Evolutionary conservation across 164 flowering plant genomes (phyloP).

Genomic region (Chimonanthus salicifolius): DNA sequence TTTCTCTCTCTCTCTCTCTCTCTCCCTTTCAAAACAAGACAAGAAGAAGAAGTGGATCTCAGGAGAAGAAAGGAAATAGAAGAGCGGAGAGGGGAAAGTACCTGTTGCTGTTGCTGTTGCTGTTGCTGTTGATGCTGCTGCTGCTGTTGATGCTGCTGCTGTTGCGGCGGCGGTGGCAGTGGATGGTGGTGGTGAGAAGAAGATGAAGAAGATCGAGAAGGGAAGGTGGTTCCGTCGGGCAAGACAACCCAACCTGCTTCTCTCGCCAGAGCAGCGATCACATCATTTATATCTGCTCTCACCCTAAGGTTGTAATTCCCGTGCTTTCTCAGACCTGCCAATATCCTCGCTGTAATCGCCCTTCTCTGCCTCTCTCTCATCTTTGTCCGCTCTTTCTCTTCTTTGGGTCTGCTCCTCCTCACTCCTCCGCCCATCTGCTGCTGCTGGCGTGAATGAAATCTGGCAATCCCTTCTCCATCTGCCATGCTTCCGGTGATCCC

Average conservation of each 20-base stretch:
- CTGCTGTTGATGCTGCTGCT: not conserved
- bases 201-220: slow-evolving; percentile 41
- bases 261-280: slow-evolving; percentile 88
- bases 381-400: slow-evolving; percentile 96
- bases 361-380: slow-evolving; percentile 83
- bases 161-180: not conserved
- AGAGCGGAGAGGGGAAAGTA: too few relatives aligned
- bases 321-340: slow-evolving; percentile 91
- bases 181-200: not conserved
- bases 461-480: not conserved
- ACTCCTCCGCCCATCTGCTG: slow-evolving; percentile 26
- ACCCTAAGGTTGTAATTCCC: slow-evolving; percentile 96
- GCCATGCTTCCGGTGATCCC: not conserved
- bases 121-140: too few relatives aligned
- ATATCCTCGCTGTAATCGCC: slow-evolving; percentile 88
- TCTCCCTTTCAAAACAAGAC: not conserved
- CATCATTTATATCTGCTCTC: slow-evolving; percentile 98
- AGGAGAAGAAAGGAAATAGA: too few relatives aligned
- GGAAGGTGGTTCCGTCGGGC: slow-evolving; percentile 99
- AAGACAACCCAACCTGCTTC: slow-evolving; percentile 99
- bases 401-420: slow-evolving; percentile 74
- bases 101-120: not conserved
- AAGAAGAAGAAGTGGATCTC: not conserved
- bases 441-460: not conserved
- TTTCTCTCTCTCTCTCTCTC: too few relatives aligned